phyloP scores from a whole-genome alignment of 495 filamentous ascomycete species.

The Daldinia decipiens region DNA sequence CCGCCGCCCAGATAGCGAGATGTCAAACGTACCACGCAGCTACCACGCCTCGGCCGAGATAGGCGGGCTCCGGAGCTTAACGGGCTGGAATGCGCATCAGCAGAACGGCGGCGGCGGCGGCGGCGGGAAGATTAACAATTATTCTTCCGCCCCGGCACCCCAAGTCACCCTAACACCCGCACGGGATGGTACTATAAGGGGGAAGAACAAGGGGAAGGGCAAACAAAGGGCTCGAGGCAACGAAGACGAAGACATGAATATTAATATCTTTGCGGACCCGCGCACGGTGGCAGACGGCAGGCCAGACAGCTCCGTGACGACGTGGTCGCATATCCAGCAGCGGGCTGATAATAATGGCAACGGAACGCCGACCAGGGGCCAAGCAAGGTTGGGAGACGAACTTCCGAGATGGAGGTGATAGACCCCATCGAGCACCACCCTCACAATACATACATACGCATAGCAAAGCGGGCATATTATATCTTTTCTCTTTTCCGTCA shows the following conservation, averaged over 20 bases:
- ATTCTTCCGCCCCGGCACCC: neutral
- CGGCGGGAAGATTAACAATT: neutral
- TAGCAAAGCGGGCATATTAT: conserved; percentile 2
- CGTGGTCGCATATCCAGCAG: conserved; percentile 46
- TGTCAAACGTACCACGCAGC: conserved; percentile 38
- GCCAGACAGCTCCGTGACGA: conserved; percentile 38
- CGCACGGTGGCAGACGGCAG: conserved; percentile 39
- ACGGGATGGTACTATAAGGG: neutral
- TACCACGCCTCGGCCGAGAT: conserved; percentile 46
- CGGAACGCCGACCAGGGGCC: neutral
- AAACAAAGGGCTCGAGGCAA: neutral
- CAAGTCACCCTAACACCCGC: conserved; percentile 12
- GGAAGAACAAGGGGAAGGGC: conserved; percentile 5
- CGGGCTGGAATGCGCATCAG: conserved; percentile 14
- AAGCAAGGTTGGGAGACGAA: neutral
- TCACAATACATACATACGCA: neutral
- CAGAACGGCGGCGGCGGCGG: neutral
- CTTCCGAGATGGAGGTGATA: conserved; percentile 6
- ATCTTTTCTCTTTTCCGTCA: neutral
- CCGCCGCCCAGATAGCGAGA: conserved; percentile 38
- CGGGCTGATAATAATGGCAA: conserved; percentile 30
- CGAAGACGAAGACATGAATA: conserved; percentile 61
- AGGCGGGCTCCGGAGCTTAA: conserved; percentile 42
- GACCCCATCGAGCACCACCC: neutral
- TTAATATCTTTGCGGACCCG: conserved; percentile 76